Evolutionary conservation across 1,284 basidiomycete species (phyloP), one percentile per base, ranked within the genome.

Genomic region (Mycena citricolor): DNA sequence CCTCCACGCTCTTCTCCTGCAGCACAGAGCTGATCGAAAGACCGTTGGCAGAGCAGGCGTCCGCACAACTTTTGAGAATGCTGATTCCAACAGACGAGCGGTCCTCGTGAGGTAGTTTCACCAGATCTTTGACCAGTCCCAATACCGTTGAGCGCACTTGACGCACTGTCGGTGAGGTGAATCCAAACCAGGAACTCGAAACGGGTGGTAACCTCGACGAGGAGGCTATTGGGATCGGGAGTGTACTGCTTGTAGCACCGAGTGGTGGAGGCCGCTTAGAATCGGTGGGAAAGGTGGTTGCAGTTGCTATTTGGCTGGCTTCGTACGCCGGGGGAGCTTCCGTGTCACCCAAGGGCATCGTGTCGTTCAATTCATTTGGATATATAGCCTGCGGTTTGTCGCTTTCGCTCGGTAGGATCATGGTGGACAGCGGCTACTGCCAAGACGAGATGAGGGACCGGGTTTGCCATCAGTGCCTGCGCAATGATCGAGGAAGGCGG

Each of bases 51-150:
- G 45, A 32, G 33, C 48, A 50, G 0, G 52, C 48, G n/a, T 54
- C 52, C 3, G 48, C 47, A 33, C 52, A 54, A 21, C 48, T 50
- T 25, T 54, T 44, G 2, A 54, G 25, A 4, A 54, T 48, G 35
- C 44, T 50, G 26, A 40, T 47, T 12, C 42, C 40, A 6, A 54
- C 48, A 2, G 24, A 12, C 17, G 44, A 37, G 17, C 39, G 42
- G 24, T 52, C 51, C 30, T 20, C 37, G 13, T 42, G 30, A 12
- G 28, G 35, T 7, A 43, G 39, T 19, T 52, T 49, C 14, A 52
- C 51, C 7, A 54, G 42, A 26, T 54, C 52, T 13, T 44, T 44
- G 7, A 54, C 48, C 0, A 54, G 42, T 14, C 47, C 52, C 3
- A 47, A 42, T 11, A 54, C 44, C 4, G 51, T 53, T 4, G 32